phyloP scores from a whole-genome alignment of 1,139 yeast species.

The Candida frijolesensis region DNA sequence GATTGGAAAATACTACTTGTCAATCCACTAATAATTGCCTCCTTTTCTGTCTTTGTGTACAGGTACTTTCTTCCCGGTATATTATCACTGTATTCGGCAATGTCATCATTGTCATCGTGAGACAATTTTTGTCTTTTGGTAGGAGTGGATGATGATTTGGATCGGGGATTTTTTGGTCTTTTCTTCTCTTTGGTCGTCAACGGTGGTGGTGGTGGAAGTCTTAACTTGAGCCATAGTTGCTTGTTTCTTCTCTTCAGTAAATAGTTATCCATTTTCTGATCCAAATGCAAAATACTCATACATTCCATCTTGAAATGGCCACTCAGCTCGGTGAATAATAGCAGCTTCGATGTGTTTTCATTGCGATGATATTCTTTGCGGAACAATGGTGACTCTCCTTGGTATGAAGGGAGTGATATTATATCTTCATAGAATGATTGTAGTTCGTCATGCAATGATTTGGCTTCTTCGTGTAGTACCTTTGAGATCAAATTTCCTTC shows the following conservation, averaged over 20 bases:
- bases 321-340: conserved; percentile 8
- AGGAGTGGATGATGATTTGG: background rate
- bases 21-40: conserved; percentile 23
- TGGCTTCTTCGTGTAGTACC: conserved; percentile 15
- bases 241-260: conserved; percentile 20
- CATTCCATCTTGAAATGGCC: conserved; percentile 1
- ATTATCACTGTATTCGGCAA: background rate
- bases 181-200: conserved; percentile 2
- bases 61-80: conserved; percentile 3
- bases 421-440: conserved; percentile 6
- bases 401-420: background rate
- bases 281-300: conserved; percentile 18
- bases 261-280: conserved; percentile 24
- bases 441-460: conserved; percentile 15
- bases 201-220: conserved; percentile 10
- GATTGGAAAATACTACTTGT: conserved; percentile 20
- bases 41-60: conserved; percentile 16
- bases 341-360: conserved; percentile 2
- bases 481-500: conserved; percentile 4
- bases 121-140: conserved; percentile 13
- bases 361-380: conserved; percentile 6
- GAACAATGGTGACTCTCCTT: conserved; percentile 13
- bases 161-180: conserved; percentile 1
- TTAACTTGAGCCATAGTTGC: conserved; percentile 17
- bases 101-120: background rate